Evolutionary conservation across 192 early-diverging fungal species (phyloP).

Genomic region (Gorgonomyces haynaldii): DNA sequence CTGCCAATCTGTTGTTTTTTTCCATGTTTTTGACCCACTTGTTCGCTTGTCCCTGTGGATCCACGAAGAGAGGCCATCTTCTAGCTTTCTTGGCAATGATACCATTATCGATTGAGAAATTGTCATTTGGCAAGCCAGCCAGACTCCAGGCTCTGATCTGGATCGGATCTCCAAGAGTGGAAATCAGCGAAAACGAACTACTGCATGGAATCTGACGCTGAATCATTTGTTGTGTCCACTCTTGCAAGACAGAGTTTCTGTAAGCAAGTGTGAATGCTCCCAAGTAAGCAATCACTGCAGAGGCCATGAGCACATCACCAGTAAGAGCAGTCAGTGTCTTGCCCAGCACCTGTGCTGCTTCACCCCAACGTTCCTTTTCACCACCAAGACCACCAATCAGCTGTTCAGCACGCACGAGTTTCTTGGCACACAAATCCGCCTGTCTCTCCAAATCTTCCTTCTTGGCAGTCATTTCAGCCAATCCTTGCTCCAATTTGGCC

Average conservation of each 20-base stretch:
- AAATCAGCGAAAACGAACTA: conserved; percentile 31
- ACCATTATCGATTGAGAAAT: conserved; percentile 47
- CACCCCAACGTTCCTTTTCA: conserved; percentile 49
- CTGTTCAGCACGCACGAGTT: conserved; percentile 44
- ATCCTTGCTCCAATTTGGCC: conserved; percentile 36
- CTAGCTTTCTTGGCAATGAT: conserved; percentile 44
- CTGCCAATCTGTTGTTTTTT: conserved; percentile 37
- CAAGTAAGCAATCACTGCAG: conserved; percentile 48
- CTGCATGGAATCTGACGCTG: conserved; percentile 38
- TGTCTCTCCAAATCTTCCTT: conserved; percentile 47
- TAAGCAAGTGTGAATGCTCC: conserved; percentile 48
- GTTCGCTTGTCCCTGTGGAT: conserved; percentile 54
- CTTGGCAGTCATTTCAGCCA: conserved; percentile 40
- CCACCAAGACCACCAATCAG: conserved; percentile 46
- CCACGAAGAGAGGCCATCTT: conserved; percentile 49
- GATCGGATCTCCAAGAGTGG: conserved; percentile 47
- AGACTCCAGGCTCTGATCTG: conserved; percentile 45
- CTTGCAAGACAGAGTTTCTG: conserved; percentile 26
- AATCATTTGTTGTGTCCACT: conserved; percentile 37
- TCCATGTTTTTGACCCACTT: conserved; percentile 59
- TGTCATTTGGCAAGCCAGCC: conserved; percentile 47
- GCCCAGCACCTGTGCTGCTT: conserved; percentile 31
- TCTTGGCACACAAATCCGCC: conserved; percentile 41
- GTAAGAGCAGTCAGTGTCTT: conserved; percentile 37
- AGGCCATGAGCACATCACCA: conserved; percentile 45